Percentiles rank a stretch among this genome's conserved stretches.
These are phyloP conservation scores for Aspergillus fumigatus DNA, from an alignment of 2,329 filamentous ascomycete genomes.

Conservation along the genomic window DNA sequence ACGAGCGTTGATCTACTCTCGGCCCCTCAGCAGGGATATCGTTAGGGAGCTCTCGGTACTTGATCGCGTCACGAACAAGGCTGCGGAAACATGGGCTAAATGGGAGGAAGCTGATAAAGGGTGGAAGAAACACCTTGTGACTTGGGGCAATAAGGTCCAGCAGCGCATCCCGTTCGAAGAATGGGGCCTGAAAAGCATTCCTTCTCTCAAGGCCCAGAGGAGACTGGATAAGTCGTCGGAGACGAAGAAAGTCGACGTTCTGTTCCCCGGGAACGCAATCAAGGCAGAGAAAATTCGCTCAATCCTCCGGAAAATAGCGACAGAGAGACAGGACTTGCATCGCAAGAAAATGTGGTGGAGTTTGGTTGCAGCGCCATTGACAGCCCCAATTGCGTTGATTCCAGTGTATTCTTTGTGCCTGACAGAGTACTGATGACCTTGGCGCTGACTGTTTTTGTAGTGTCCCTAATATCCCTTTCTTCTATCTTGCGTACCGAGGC, in stretches of 20 bases:
- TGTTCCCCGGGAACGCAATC: slow-evolving; percentile 71
- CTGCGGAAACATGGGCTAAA: slow-evolving; percentile 70
- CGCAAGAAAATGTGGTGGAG: slow-evolving; percentile 74
- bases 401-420: slow-evolving; percentile 60
- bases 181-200: slow-evolving; percentile 95
- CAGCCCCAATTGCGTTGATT: slow-evolving; percentile 74
- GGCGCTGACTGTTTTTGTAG: slow-evolving; percentile 41
- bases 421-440: slow-evolving; percentile 3
- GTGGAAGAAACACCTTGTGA: slow-evolving; percentile 84
- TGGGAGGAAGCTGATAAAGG: slow-evolving; percentile 83
- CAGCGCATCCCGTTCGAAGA: slow-evolving; percentile 91
- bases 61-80: slow-evolving; percentile 67
- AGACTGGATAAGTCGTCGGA: slow-evolving; percentile 60
- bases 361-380: slow-evolving; percentile 75
- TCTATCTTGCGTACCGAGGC: slow-evolving; percentile 83
- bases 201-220: slow-evolving; percentile 66
- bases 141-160: slow-evolving; percentile 80
- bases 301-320: slow-evolving; percentile 67
- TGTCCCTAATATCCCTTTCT: slow-evolving; percentile 91
- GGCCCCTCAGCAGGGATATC: slow-evolving; percentile 60
- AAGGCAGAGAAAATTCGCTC: slow-evolving; percentile 57
- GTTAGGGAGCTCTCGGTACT: slow-evolving; percentile 54
- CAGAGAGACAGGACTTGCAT: slow-evolving; percentile 76
- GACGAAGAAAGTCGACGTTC: slow-evolving; percentile 60
- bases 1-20: slow-evolving; percentile 87